Base-by-base conservation (phyloP, 257 asterid species). In the Nicotiana knightiana region DNA sequence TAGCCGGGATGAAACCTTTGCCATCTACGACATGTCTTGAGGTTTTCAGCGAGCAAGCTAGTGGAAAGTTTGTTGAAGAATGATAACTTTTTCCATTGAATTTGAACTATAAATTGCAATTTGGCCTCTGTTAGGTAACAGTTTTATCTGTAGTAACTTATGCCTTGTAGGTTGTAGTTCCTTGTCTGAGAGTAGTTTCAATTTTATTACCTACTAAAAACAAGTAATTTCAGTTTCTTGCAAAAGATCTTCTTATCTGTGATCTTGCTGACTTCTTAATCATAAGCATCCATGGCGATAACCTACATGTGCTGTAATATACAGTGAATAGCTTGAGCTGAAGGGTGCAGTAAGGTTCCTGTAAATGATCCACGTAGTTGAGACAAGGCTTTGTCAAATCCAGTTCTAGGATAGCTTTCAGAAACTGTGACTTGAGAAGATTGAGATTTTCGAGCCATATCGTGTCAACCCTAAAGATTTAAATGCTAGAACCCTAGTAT, bases 331-430 rank as follows among this genome's bases (percentile, higher is more conserved):
- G 6, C 78, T 12, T 71, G 59, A 43, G 78, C 78, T 71, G 21
- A 71, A 43, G 57, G 77, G 77, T 68, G 77, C 55, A 68, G 57
- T n/a, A 71, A 43, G 78, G 37, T 71, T 71, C 78, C 37, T 21
- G 78, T 71, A 43, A 70, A 71, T 71, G 59, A 71, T 71, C 54
- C 78, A 43, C 2, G 21, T 13, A 43, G 58, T 71, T 46, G 35
- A 43, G 53, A 71, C 59, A 70, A 24, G 37, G 13, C 58, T 43
- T 70, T 37, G 55, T 10, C 77, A 37, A 68, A n/a, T 37, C 55
- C 55, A 68, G 32, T 37, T 17, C 75, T 33, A 33, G 75, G 26
- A 24, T 26, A 62, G 35, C 17, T 62, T 21, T 62, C 17, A 37
- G 18, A 18, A 37, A 68, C 10, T 37, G 77, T 68, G 76, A 35